These are phyloP conservation scores for Kwoniella sp. DNA, from an alignment of 768 basidiomycete species.

Conservation along the genomic window DNA sequence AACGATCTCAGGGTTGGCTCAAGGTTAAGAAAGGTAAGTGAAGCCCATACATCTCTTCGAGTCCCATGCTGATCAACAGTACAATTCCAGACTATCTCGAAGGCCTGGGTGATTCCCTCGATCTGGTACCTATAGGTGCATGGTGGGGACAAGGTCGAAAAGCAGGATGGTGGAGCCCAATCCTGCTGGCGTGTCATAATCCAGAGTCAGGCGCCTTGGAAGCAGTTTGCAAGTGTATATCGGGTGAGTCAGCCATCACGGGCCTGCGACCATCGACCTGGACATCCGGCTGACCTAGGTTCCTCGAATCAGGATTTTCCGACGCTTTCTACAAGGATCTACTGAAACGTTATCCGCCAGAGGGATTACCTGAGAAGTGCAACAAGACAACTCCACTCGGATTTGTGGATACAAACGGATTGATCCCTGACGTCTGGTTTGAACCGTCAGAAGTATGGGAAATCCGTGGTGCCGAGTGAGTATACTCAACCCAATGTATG, in stretches of 20 bases:
- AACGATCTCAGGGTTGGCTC: slow-evolving; percentile 81
- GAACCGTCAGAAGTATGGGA: slow-evolving; percentile 69
- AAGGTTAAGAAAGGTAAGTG: slow-evolving; percentile 73
- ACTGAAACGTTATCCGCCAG: slow-evolving; percentile 66
- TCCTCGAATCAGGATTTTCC: slow-evolving; percentile 67
- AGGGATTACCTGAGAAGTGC: slow-evolving; percentile 64
- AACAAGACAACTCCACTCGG: slow-evolving; percentile 56
- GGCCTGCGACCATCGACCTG: background rate
- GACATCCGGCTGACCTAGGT: too few relatives aligned
- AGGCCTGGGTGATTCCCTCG: slow-evolving; percentile 70
- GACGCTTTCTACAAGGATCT: slow-evolving; percentile 66
- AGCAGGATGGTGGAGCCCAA: slow-evolving; percentile 87
- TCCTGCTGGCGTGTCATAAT: slow-evolving; percentile 78
- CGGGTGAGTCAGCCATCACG: slow-evolving; percentile 16
- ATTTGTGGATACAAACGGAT: slow-evolving; percentile 49
- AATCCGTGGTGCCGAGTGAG: slow-evolving; percentile 63
- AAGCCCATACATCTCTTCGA: background rate
- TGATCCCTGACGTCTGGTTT: slow-evolving; percentile 59
- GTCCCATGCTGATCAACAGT: background rate
- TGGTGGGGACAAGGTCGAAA: slow-evolving; percentile 92
- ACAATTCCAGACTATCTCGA: slow-evolving; percentile 69
- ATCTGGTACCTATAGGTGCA: slow-evolving; percentile 63
- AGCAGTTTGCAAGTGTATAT: slow-evolving; percentile 77
- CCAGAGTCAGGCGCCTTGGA: slow-evolving; percentile 65
- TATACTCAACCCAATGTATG: background rate